These are phyloP conservation scores for Leishmania gerbilli DNA, from an alignment of 208 protist genomes.

Conservation along the genomic window DNA sequence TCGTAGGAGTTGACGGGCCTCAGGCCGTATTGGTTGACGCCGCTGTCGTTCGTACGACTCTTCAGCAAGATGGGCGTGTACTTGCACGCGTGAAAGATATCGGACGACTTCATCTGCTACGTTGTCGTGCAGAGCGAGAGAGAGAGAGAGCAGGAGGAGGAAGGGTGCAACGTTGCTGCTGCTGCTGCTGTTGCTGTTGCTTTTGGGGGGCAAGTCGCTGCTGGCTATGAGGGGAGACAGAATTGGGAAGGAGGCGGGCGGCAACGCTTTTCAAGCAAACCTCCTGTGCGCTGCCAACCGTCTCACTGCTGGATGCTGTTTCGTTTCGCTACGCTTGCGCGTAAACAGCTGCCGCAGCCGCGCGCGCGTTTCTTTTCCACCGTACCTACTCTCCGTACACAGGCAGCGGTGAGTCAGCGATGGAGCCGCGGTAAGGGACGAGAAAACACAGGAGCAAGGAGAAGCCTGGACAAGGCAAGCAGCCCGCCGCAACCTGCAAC, in stretches of 20 bases:
- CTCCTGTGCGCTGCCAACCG: neutral
- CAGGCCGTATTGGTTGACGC: constrained; percentile 90
- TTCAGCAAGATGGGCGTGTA: constrained; percentile 72
- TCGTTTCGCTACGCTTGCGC: neutral
- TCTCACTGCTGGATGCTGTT: neutral
- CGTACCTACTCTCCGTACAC: neutral
- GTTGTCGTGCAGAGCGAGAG: neutral
- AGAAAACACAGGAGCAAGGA: neutral
- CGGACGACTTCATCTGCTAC: constrained; percentile 61
- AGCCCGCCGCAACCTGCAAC: neutral
- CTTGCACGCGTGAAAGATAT: constrained; percentile 68
- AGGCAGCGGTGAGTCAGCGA: neutral
- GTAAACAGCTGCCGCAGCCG: neutral
- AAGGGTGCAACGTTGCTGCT: neutral
- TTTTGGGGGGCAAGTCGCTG: neutral
- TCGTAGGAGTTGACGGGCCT: constrained; percentile 81
- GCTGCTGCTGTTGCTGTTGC: neutral
- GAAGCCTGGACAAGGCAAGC: neutral
- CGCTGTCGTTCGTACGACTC: constrained; percentile 63
- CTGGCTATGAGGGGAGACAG: neutral
- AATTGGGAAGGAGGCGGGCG: neutral
- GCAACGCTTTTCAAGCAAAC: neutral
- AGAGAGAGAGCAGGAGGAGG: neutral
- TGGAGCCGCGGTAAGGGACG: neutral
- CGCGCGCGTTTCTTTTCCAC: neutral